phyloP scores from a whole-genome alignment of 768 basidiomycete species.

The Tulasnella sp. region DNA sequence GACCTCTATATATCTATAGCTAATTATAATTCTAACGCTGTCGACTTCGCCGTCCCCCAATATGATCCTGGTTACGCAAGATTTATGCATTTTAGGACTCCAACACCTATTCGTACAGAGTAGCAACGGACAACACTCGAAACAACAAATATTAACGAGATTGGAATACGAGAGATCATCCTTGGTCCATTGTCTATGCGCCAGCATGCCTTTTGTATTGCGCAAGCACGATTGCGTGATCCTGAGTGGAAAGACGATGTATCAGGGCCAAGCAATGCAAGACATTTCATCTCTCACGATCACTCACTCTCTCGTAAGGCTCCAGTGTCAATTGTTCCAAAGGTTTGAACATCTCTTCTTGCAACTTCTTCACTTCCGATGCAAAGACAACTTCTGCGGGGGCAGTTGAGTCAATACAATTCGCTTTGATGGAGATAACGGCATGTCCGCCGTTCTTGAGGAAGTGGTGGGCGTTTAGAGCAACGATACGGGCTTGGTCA shows the following conservation, averaged over 20 bases:
- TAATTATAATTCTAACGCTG: not conserved
- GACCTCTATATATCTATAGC: constrained; percentile 1
- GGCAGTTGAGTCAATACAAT: constrained; percentile 95
- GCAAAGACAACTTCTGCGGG: constrained; percentile 88
- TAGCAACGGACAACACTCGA: not conserved
- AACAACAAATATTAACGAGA: not conserved
- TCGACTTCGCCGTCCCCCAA: not conserved
- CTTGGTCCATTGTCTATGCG: constrained; percentile 9
- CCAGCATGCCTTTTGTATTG: constrained; percentile 45
- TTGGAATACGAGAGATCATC: not conserved
- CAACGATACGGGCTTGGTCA: constrained; percentile 96
- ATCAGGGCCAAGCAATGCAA: not conserved
- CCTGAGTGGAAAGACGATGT: constrained; percentile 34
- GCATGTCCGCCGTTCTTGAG: constrained; percentile 88
- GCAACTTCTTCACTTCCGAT: constrained; percentile 74
- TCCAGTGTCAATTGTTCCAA: constrained; percentile 94
- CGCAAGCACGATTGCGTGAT: constrained; percentile 84
- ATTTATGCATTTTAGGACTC: constrained; percentile 1
- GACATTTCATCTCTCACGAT: not conserved
- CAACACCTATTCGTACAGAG: not conserved
- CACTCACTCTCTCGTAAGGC: constrained; percentile 59
- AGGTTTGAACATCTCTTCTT: constrained; percentile 80
- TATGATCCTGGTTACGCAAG: not conserved
- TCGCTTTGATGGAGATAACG: constrained; percentile 98
- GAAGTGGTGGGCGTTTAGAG: constrained; percentile 90